Evolutionary conservation across 805 yeast species (phyloP), one percentile per base, ranked within the genome.

Genomic region (Citeromyces nyonsensis): DNA sequence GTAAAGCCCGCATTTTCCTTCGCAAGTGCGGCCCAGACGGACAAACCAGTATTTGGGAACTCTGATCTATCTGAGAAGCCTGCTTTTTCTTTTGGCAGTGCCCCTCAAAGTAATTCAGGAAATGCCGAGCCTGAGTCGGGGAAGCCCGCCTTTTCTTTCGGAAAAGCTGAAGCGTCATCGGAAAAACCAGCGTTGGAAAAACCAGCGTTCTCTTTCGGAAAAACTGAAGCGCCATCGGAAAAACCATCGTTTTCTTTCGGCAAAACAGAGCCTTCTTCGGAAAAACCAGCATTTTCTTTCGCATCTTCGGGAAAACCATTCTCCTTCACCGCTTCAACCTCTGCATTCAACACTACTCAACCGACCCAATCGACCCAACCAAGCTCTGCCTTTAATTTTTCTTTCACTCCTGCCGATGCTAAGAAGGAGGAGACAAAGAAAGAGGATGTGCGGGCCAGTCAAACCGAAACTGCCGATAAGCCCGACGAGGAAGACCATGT

Each of bases 401-500:
- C 41, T 10, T 42, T 49, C 24, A 45, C 48, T n/a, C 37, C 38
- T n/a, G 14, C 38, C 4, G 32, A 29, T 9, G 12, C 24, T 13
- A 33, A 43, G 6, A 33, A 31, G 1, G 25, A 28, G 4, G 32
- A n/a, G n/a, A n/a, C n/a, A n/a, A n/a, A n/a, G n/a, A n/a, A n/a
- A n/a, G n/a, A n/a, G n/a, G n/a, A n/a, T n/a, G n/a, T n/a, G n/a
- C n/a, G n/a, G n/a, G n/a, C n/a, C n/a, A n/a, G n/a, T n/a, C n/a
- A 41, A 4, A 40, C 26, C 22, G 40, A 36, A 12, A 38, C 29
- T 15, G 51, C 44, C 4, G 52, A 44, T 15, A 67, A 55, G 3
- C 54, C 52, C 10, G 57, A 47, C 8, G 60, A 54, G 14, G 63
- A 61, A 26, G 69, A 57, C 30, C 66, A 62, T 36, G 63, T 61